These are phyloP conservation scores for Aspergillus sp. DNA, from an alignment of 2,329 filamentous ascomycete species.

Conservation along the genomic window DNA sequence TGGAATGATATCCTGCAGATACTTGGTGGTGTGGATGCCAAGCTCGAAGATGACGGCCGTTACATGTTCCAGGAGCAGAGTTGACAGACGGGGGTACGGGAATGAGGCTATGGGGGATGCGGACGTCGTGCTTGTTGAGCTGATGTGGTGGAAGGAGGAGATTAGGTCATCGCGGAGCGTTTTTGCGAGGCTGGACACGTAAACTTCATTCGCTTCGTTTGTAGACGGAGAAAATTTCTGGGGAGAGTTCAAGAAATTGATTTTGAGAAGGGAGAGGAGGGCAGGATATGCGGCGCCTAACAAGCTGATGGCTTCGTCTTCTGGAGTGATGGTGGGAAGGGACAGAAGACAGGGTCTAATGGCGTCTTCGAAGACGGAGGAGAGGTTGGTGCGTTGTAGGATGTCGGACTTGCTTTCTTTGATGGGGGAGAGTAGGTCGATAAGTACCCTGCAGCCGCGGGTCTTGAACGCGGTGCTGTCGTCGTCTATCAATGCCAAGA, in stretches of 20 bases:
- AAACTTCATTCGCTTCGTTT: constrained; percentile 23
- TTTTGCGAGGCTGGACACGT: constrained; percentile 23
- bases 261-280: constrained; percentile 56
- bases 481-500: constrained; percentile 45
- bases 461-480: constrained; percentile 35
- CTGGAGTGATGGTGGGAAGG: constrained; percentile 73
- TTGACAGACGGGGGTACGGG: constrained; percentile 49
- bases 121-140: constrained; percentile 41
- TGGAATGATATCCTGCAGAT: constrained; percentile 62
- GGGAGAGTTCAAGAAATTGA: constrained; percentile 36
- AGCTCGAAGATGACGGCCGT: constrained; percentile 27
- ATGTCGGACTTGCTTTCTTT: constrained; percentile 37
- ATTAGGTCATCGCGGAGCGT: constrained; percentile 35
- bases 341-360: constrained; percentile 65
- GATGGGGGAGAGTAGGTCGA: constrained; percentile 33
- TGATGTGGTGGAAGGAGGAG: constrained; percentile 45
- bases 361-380: constrained; percentile 46
- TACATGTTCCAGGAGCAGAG: constrained; percentile 35
- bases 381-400: constrained; percentile 41
- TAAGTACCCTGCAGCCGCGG: constrained; percentile 37
- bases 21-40: constrained; percentile 36
- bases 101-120: constrained; percentile 44
- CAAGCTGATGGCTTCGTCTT: constrained; percentile 64
- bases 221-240: constrained; percentile 13
- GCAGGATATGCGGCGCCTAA: constrained; percentile 65